Evolutionary conservation across 306 rosid genomes (phyloP), one percentile per base, ranked within the genome.

Genomic region (Hylodesmum podocarpum): DNA sequence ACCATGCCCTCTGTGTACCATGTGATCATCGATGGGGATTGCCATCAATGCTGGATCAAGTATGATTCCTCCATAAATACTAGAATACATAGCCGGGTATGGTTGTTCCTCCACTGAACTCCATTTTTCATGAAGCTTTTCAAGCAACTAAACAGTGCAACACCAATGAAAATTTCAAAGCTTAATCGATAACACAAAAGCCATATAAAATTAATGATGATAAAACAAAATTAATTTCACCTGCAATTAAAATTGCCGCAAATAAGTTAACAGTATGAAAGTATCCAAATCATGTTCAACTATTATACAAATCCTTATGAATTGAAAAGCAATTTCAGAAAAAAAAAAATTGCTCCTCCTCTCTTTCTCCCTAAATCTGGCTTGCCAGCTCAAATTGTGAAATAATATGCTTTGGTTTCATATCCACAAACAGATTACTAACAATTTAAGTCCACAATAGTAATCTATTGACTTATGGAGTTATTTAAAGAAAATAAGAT

Each of bases 1-100:
- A 34, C 91, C 88, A 65, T 87, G 91, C 24, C 91, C 91, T 15
- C 91, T 78, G 78, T 87, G 91, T 27, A 87, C 88, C 91, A 87
- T 87, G 87, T 87, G 91, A 82, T 87, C 91, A 73, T 87, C 88
- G 1, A 87, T 64, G 72, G 91, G 91, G 81, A 87, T 80, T 27
- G 80, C 87, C 91, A 87, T 87, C 91, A 87, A n/a, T 51, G 91
- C 89, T 22, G 97, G 98, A 83, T 92, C 98, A 69, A 89, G 93
- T 77, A 83, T 83, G 72, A 95, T 92, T 62, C 98, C 98, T 64
- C 97, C 98, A 83, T 81, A 90, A 73, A 85, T 29, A 81, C 98
- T 92, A 59, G 96, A 92, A 73, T 87, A 92, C 97, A 92, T 92
- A 27, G 96, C 97, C 5, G 96, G 93, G 76, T 88, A 92, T 70